Conservation (phyloP, 768 basidiomycete species). For the Galerina sulciceps region DNA sequence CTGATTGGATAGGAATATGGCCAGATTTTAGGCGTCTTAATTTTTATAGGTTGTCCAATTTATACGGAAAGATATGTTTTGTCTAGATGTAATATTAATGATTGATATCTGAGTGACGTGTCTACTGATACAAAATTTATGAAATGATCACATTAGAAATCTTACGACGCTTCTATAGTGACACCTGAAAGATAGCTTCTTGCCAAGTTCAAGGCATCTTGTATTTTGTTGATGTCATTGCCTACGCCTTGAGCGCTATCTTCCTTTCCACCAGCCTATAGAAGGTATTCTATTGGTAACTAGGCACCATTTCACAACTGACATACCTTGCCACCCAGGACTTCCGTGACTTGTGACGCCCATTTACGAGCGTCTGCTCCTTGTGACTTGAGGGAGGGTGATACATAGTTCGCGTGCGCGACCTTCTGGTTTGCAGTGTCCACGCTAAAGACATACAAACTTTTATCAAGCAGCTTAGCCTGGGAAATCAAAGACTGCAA, state of each 20-base stretch:
- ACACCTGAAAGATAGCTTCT: slow-evolving; percentile 18
- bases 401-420: slow-evolving; percentile 85
- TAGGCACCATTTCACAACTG: neutral
- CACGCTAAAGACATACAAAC: slow-evolving; percentile 86
- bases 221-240: slow-evolving; percentile 19
- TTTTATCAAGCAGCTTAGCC: slow-evolving; percentile 82
- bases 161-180: neutral
- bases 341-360: slow-evolving; percentile 76
- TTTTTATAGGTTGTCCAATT: neutral
- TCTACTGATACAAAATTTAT: neutral
- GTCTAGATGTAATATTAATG: neutral
- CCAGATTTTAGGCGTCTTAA: neutral
- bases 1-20: neutral
- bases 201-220: slow-evolving; percentile 26
- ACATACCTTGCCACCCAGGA: slow-evolving; percentile 88
- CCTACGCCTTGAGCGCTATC: slow-evolving; percentile 93
- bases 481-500: slow-evolving; percentile 76
- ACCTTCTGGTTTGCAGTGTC: slow-evolving; percentile 75
- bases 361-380: slow-evolving; percentile 87
- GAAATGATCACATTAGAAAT: neutral
- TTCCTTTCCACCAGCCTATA: slow-evolving; percentile 92
- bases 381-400: slow-evolving; percentile 57
- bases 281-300: slow-evolving; percentile 8
- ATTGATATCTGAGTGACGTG: neutral
- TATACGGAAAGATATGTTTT: neutral